A percentile compares a stretch with the other conserved stretches of the same genome.
phyloP scores from a whole-genome alignment of 139 green algal species.

The Zygnema cylindricum region DNA sequence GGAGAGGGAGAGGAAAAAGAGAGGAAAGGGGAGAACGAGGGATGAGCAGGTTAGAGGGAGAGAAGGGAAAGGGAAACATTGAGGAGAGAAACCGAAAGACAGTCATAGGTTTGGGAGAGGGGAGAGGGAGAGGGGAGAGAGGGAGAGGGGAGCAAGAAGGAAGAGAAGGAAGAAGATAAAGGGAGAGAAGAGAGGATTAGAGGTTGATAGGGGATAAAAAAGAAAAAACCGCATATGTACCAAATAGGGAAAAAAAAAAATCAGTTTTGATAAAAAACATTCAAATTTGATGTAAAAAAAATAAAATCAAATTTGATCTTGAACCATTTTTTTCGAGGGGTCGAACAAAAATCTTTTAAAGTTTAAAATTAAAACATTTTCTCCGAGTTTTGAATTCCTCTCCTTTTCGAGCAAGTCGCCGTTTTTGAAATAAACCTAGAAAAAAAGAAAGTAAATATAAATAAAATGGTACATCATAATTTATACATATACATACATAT shows the following conservation, averaged over 20 bases:
- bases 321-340: constrained; percentile 19
- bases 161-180: background rate
- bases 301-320: background rate
- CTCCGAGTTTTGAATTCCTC: background rate
- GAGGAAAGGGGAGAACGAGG: background rate
- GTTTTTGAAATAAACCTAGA: background rate
- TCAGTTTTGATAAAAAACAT: no score
- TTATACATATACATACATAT: background rate
- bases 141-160: background rate
- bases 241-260: background rate
- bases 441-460: background rate
- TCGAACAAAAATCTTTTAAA: constrained; percentile 43
- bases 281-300: no score
- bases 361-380: background rate
- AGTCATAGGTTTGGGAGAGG: background rate
- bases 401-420: background rate
- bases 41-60: background rate
- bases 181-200: background rate
- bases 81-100: background rate
- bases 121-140: background rate
- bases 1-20: background rate
- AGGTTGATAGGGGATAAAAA: background rate
- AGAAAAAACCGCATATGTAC: background rate
- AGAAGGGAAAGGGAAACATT: background rate
- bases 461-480: background rate